These are phyloP conservation scores for Scheffersomyces stambukii DNA, from an alignment of 1,139 yeast genomes.

Conservation along the genomic window DNA sequence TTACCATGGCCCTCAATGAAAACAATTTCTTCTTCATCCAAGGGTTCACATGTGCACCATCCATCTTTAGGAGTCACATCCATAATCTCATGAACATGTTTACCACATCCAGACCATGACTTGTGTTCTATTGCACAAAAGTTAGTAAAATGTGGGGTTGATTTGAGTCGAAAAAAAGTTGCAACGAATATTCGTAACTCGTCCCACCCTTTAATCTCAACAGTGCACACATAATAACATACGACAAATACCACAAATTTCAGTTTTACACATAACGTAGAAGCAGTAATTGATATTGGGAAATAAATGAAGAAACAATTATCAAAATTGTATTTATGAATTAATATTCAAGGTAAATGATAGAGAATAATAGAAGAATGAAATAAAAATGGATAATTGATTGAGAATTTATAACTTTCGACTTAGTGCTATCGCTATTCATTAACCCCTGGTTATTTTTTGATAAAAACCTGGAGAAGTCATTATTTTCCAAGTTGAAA, in stretches of 20 bases:
- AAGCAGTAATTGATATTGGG: background rate
- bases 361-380: background rate
- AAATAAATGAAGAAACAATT: too few species aligned
- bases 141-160: constrained; percentile 1
- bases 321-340: too few species aligned
- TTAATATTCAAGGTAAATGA: background rate
- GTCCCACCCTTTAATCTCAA: too few species aligned
- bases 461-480: too few species aligned
- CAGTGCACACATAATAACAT: constrained; percentile 18
- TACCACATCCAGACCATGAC: constrained; percentile 38
- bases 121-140: constrained; percentile 16
- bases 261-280: constrained; percentile 28
- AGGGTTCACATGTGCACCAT: constrained; percentile 39
- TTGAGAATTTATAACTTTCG: too few species aligned
- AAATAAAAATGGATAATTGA: too few species aligned
- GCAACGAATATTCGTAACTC: too few species aligned
- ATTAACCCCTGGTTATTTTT: too few species aligned
- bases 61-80: constrained; percentile 27
- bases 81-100: constrained; percentile 29
- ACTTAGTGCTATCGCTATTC: too few species aligned
- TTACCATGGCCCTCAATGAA: constrained; percentile 17
- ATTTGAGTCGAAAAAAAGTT: background rate
- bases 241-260: constrained; percentile 34
- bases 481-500: too few species aligned
- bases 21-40: constrained; percentile 12